Conservation (phyloP, 2,329 filamentous ascomycete genomes). For the Mycosphaerelloides madeirae region DNA sequence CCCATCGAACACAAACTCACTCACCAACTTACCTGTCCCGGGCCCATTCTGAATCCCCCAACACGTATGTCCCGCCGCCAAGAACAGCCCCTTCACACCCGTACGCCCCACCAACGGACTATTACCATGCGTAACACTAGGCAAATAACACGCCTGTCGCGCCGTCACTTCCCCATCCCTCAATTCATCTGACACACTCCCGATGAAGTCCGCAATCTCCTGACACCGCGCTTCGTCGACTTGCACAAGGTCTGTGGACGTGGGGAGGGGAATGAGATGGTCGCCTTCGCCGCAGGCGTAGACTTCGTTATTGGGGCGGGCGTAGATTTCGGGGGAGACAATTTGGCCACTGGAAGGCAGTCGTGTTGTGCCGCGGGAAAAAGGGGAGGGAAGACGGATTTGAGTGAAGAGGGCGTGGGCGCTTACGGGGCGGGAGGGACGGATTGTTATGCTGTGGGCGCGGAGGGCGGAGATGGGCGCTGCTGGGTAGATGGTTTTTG, state of each 20-base stretch:
- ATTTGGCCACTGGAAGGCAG: slow-evolving; percentile 50
- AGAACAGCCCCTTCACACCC: slow-evolving; percentile 65
- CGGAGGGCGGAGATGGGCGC: slow-evolving; percentile 58
- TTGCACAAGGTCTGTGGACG: slow-evolving; percentile 68
- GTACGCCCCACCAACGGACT: slow-evolving; percentile 76
- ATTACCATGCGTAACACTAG: slow-evolving; percentile 56
- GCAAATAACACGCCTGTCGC: slow-evolving; percentile 89
- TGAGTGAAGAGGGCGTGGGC: slow-evolving; percentile 82
- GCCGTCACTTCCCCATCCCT: slow-evolving; percentile 55
- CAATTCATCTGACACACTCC: slow-evolving; percentile 50
- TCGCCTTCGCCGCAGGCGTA: slow-evolving; percentile 95
- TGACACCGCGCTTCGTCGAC: slow-evolving; percentile 74
- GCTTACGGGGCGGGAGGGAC: slow-evolving; percentile 56
- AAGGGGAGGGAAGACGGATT: slow-evolving; percentile 66
- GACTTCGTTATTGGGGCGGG: slow-evolving; percentile 79
- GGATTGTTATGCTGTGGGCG: slow-evolving; percentile 60
- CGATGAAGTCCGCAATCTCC: slow-evolving; percentile 77
- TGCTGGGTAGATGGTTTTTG: slow-evolving; percentile 46
- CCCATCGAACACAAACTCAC: slow-evolving; percentile 45
- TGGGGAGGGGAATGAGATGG: slow-evolving; percentile 65
- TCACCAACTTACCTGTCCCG: slow-evolving; percentile 57
- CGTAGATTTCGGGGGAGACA: slow-evolving; percentile 89
- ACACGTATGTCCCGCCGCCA: slow-evolving; percentile 90
- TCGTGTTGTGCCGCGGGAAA: slow-evolving; percentile 39
- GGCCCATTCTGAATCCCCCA: slow-evolving; percentile 98